Conservation (phyloP, 805 yeast species). For the Ogataea dorogensis region DNA sequence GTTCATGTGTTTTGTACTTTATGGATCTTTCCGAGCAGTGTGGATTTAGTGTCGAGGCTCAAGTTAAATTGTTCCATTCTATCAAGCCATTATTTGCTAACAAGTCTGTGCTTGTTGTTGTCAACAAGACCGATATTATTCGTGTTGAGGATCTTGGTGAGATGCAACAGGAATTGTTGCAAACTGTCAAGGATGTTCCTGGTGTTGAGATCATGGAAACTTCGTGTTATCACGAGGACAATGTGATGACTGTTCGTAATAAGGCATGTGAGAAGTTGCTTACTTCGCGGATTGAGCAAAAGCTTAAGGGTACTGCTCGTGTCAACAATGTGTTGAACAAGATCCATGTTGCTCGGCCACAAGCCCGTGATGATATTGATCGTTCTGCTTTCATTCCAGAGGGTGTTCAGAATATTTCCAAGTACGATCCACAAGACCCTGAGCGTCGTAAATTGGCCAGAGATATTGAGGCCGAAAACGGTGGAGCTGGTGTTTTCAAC, state of each 20-base stretch:
- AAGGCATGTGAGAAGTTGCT: slow-evolving; percentile 95
- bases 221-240: slow-evolving; percentile 92
- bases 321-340: slow-evolving; percentile 87
- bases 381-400: slow-evolving; percentile 86
- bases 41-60: slow-evolving; percentile 96
- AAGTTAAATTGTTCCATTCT: slow-evolving; percentile 93
- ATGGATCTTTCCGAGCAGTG: slow-evolving; percentile 99
- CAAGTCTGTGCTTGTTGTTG: slow-evolving; percentile 91
- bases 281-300: slow-evolving; percentile 94
- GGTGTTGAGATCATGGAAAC: slow-evolving; percentile 92
- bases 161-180: slow-evolving; percentile 68
- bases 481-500: slow-evolving; percentile 98
- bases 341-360: slow-evolving; percentile 92
- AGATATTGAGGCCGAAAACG: slow-evolving; percentile 90
- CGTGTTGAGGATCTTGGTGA: slow-evolving; percentile 78
- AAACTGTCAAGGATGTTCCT: slow-evolving; percentile 60
- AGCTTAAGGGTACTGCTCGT: slow-evolving; percentile 89
- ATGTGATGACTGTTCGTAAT: slow-evolving; percentile 93
- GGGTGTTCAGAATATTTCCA: slow-evolving; percentile 54
- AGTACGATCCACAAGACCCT: slow-evolving; percentile 79
- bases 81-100: slow-evolving; percentile 97
- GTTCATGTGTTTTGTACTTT: slow-evolving; percentile 94
- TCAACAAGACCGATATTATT: slow-evolving; percentile 92
- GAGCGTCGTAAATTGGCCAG: slow-evolving; percentile 77
- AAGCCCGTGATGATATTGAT: slow-evolving; percentile 78